Conservation (phyloP, 768 basidiomycete species). For the Tylopilus felleus region DNA sequence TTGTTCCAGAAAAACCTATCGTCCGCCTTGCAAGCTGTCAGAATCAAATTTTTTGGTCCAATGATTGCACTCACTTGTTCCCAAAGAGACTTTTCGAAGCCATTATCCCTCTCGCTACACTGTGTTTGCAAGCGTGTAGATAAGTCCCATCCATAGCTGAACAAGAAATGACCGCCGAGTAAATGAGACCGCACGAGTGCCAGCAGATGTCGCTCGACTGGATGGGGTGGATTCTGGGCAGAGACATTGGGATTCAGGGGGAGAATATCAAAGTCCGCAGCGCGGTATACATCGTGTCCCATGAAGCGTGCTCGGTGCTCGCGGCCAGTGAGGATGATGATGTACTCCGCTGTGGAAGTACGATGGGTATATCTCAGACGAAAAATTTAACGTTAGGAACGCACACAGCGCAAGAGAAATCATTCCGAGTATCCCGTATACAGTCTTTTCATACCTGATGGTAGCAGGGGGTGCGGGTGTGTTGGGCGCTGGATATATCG, state of each 20-base stretch:
- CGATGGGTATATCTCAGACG: neutral
- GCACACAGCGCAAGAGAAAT: slow-evolving; percentile 74
- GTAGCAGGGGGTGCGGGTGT: slow-evolving; percentile 50
- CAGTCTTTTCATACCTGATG: slow-evolving; percentile 56
- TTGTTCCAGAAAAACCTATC: slow-evolving; percentile 99
- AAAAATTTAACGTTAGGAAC: slow-evolving; percentile 24
- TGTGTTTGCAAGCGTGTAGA: slow-evolving; percentile 86
- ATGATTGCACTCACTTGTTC: slow-evolving; percentile 55
- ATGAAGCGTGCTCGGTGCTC: slow-evolving; percentile 75
- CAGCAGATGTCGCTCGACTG: slow-evolving; percentile 84
- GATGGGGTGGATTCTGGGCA: slow-evolving; percentile 66
- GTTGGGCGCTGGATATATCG: slow-evolving; percentile 44
- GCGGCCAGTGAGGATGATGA: slow-evolving; percentile 84
- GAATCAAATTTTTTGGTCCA: neutral
- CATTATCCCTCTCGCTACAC: slow-evolving; percentile 52
- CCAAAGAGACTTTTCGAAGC: slow-evolving; percentile 62
- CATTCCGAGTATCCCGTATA: slow-evolving; percentile 75
- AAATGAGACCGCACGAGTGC: slow-evolving; percentile 86
- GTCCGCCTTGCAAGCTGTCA: slow-evolving; percentile 62
- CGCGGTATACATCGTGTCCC: slow-evolving; percentile 84
- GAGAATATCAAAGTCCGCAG: slow-evolving; percentile 87
- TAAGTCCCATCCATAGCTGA: slow-evolving; percentile 88
- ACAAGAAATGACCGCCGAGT: slow-evolving; percentile 75
- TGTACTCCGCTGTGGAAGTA: slow-evolving; percentile 73
- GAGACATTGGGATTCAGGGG: slow-evolving; percentile 75